These are phyloP conservation scores for Xerophyta viscosa DNA, from an alignment of 106 monocot species.

Conservation along the genomic window DNA sequence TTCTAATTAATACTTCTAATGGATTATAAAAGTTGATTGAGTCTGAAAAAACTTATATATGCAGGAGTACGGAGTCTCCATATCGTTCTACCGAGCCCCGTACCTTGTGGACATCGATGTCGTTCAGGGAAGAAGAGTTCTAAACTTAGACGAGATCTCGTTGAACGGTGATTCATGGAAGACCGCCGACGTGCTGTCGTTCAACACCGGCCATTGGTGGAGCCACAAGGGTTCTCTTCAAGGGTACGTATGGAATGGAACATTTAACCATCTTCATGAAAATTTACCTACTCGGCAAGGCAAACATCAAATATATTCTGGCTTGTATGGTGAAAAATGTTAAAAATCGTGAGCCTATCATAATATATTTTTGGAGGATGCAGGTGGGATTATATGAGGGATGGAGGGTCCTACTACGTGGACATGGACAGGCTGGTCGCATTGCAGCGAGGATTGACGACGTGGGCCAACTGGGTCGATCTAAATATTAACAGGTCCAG, in stretches of 20 bases:
- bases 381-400: slow-evolving; percentile 77
- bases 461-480: slow-evolving; percentile 72
- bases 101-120: slow-evolving; percentile 76
- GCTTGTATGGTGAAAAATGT: background rate
- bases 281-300: too few relatives aligned
- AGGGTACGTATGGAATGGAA: slow-evolving; percentile 42
- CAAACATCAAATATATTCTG: background rate
- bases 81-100: slow-evolving; percentile 71
- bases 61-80: slow-evolving; percentile 61
- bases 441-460: slow-evolving; percentile 48
- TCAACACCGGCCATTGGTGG: slow-evolving; percentile 98
- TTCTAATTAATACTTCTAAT: too few relatives aligned
- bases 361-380: too few relatives aligned
- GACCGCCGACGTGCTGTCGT: slow-evolving; percentile 58
- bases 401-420: slow-evolving; percentile 30
- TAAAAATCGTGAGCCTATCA: too few relatives aligned
- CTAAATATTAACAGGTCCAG: slow-evolving; percentile 28
- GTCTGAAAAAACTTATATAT: too few relatives aligned
- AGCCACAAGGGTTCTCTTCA: slow-evolving; percentile 70
- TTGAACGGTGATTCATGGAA: slow-evolving; percentile 44
- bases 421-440: slow-evolving; percentile 64
- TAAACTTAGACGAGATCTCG: slow-evolving; percentile 60
- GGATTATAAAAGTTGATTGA: too few relatives aligned
- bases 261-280: too few relatives aligned
- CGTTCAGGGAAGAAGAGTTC: slow-evolving; percentile 38